These are phyloP conservation scores for Penicillium occitanis DNA, from an alignment of 2,329 filamentous ascomycete genomes.

Conservation along the genomic window DNA sequence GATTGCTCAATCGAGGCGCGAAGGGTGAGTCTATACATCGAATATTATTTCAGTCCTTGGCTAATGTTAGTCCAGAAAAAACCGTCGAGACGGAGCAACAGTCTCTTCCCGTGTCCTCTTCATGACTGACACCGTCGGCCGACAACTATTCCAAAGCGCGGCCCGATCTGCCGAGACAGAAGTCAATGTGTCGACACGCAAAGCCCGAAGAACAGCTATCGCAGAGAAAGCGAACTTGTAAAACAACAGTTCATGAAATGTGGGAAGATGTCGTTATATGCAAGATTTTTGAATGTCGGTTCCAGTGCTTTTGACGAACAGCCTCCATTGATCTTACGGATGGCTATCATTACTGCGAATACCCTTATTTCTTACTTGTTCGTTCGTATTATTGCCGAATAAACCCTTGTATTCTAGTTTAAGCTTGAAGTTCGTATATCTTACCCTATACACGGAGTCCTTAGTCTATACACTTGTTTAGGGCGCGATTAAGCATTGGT, in stretches of 20 bases:
- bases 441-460: background rate
- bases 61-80: slow-evolving; percentile 59
- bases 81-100: slow-evolving; percentile 86
- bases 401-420: background rate
- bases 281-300: background rate
- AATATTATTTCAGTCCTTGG: background rate
- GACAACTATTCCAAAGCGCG: slow-evolving; percentile 59
- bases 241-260: background rate
- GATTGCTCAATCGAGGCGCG: slow-evolving; percentile 77
- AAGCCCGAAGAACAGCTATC: slow-evolving; percentile 40
- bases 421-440: background rate
- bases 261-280: background rate
- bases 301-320: background rate
- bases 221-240: slow-evolving; percentile 33
- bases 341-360: slow-evolving; percentile 1
- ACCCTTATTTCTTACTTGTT: background rate
- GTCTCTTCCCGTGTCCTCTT: slow-evolving; percentile 78
- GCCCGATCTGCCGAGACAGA: slow-evolving; percentile 28
- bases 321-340: background rate
- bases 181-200: slow-evolving; percentile 36
- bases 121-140: slow-evolving; percentile 72
- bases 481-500: background rate
- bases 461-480: slow-evolving; percentile 1
- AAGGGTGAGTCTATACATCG: slow-evolving; percentile 57
- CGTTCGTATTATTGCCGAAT: background rate